These are phyloP conservation scores for Penicillium sp. DNA, from an alignment of 2,329 filamentous ascomycete species.

Conservation along the genomic window DNA sequence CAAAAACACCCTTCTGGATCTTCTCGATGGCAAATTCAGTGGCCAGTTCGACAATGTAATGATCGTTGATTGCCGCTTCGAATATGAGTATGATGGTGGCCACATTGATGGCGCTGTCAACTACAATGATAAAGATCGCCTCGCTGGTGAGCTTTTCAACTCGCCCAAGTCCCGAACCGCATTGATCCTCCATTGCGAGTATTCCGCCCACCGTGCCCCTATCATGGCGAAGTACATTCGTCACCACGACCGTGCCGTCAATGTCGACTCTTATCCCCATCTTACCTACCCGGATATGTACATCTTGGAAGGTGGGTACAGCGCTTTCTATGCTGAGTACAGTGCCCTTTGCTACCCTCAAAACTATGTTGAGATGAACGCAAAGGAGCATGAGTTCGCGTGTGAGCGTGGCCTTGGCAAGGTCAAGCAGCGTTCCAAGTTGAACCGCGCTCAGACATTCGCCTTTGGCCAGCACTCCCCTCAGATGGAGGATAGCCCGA, in stretches of 20 bases:
- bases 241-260: constrained; percentile 79
- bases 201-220: constrained; percentile 92
- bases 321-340: constrained; percentile 81
- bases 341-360: constrained; percentile 83
- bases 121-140: constrained; percentile 91
- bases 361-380: constrained; percentile 95
- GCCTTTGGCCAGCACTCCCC: constrained; percentile 77
- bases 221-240: constrained; percentile 95
- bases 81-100: constrained; percentile 96
- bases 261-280: constrained; percentile 80
- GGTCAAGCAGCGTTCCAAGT: constrained; percentile 81
- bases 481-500: constrained; percentile 63
- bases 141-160: constrained; percentile 76
- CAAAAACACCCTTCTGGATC: constrained; percentile 75
- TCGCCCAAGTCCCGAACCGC: constrained; percentile 70
- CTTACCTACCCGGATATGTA: constrained; percentile 97
- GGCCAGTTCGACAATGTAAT: constrained; percentile 75
- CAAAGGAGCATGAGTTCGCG: constrained; percentile 84
- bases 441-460: constrained; percentile 88
- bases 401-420: constrained; percentile 95
- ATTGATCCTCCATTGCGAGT: constrained; percentile 95
- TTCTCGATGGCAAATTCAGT: constrained; percentile 81
- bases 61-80: constrained; percentile 94
- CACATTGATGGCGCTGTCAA: constrained; percentile 94
- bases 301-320: constrained; percentile 95